Conservation (phyloP, 257 asterid species). For the Plantago ovata region DNA sequence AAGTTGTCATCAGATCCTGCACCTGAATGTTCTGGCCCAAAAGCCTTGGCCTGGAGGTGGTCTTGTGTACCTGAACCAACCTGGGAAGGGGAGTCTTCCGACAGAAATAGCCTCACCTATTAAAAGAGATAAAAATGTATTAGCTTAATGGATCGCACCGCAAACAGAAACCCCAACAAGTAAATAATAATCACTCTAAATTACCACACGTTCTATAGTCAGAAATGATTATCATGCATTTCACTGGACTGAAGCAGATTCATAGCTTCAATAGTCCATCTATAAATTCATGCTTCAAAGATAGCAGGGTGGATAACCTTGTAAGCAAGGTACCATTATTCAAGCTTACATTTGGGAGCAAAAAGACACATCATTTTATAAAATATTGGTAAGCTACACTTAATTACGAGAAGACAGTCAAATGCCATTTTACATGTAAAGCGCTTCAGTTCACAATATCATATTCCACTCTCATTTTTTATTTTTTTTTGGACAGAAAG, state of each 20-base stretch:
- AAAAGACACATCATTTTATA: too few relatives aligned
- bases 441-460: too few relatives aligned
- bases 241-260: too few relatives aligned
- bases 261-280: too few relatives aligned
- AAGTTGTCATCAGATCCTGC: constrained; percentile 41
- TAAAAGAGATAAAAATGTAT: constrained; percentile 7
- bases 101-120: constrained; percentile 52
- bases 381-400: too few relatives aligned
- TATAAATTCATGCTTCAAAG: too few relatives aligned
- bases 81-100: constrained; percentile 62
- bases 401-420: too few relatives aligned
- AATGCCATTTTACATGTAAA: too few relatives aligned
- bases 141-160: neutral
- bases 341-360: neutral
- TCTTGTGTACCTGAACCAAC: constrained; percentile 50
- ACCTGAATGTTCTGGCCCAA: constrained; percentile 32
- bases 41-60: constrained; percentile 50
- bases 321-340: neutral
- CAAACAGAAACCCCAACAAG: neutral
- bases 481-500: too few relatives aligned
- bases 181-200: neutral
- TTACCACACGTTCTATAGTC: neutral
- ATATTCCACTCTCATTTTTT: too few relatives aligned
- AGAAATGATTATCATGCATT: neutral
- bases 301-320: neutral